Conservation (phyloP, 345 rosid genomes). For the Eucalyptus pauciflora region DNA sequence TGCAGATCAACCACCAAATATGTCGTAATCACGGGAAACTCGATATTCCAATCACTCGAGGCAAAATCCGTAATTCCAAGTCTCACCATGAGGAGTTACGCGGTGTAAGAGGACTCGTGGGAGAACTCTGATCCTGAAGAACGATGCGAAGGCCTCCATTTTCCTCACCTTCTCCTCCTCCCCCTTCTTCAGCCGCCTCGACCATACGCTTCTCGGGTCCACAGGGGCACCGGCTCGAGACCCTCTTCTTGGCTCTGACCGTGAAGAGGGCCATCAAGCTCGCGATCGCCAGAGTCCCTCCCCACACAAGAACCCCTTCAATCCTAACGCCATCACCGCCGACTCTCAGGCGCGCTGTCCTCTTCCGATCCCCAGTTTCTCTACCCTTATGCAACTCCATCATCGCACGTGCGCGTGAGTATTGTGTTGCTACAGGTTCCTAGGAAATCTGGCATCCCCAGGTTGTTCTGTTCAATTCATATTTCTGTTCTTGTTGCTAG, state of each 20-base stretch:
- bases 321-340: constrained; percentile 1
- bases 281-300: constrained; percentile 40
- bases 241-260: constrained; percentile 1
- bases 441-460: not conserved
- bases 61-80: not conserved
- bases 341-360: not conserved
- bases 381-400: not conserved
- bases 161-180: not conserved
- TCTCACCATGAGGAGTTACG: not conserved
- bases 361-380: not conserved
- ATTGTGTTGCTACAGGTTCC: not conserved
- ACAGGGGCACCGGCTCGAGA: not conserved
- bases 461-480: not conserved
- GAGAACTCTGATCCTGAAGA: not conserved
- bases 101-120: not conserved
- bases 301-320: constrained; percentile 19
- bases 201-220: not conserved
- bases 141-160: not conserved
- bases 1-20: not conserved
- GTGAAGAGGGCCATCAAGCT: constrained; percentile 22
- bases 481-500: not conserved
- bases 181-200: not conserved
- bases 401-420: not conserved
- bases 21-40: not conserved
- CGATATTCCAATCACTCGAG: not conserved